Base-by-base conservation (phyloP, 257 asterid species). In the Nicotiana sylvestris region DNA sequence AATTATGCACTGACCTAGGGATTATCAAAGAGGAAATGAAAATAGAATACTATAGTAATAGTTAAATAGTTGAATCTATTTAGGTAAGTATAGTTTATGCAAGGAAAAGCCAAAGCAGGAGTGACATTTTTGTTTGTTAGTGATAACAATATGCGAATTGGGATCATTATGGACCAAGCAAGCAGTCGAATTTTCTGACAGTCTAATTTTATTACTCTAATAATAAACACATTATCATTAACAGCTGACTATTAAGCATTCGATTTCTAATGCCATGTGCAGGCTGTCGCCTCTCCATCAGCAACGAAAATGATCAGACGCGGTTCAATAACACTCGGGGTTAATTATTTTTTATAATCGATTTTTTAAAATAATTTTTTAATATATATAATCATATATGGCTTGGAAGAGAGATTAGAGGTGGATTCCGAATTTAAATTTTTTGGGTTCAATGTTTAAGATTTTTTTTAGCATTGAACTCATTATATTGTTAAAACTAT, bases 261-360 rank as follows among this genome's bases (percentile, higher is more conserved):
- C 13, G 7, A 74, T 49, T 74, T 74, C 39, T 74, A 74, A 74
- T 74, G 27, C 27, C 62, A 74, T 74, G 80, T 74, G 80, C 80
- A 49, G 25, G 13, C 15, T 46, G 79, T 49, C 79, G 51, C 4
- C 62, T 27, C 39, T 74, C 62, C 43, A 27, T 74, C 78, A 21
- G 46, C 12, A 1, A 6, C 61, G 2, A 37, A 37, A 9, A 33
- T 33, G 37, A 33, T 5, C 3, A 4, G 37, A 4, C 0, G 37
- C 37, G 6, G 37, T 5, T 33, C 6, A 33, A 33, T 0, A 4
- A 33, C 4, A 33, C 4, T 33, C 4, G 6, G 4, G 37, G 37
- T 39, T 39, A 7, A 39, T 7, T 39, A 39, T 39, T 7, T 39
- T 35, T 7, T 39, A 39, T 39, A 39, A 6, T 6, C 0, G 0